These are phyloP conservation scores for Berberis thunbergii DNA, from an alignment of 164 flowering plant species.

Conservation along the genomic window DNA sequence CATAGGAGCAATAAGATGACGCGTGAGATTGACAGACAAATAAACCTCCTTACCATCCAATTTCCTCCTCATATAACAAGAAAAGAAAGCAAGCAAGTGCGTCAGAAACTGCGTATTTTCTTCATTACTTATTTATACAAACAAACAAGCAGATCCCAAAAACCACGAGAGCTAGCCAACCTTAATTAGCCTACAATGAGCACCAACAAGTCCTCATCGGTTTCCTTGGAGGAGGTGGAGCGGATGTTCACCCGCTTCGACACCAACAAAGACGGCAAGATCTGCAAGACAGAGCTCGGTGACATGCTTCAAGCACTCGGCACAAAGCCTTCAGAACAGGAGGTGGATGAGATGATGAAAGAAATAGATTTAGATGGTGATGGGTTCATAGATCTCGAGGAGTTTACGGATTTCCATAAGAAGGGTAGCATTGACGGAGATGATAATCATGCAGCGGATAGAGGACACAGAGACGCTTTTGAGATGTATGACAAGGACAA, in stretches of 20 bases:
- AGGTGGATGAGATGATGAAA: slow-evolving; percentile 16
- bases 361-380: slow-evolving; percentile 22
- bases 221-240: slow-evolving; percentile 8
- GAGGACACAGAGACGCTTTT: slow-evolving; percentile 12
- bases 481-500: slow-evolving; percentile 15
- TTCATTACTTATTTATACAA: too few species aligned
- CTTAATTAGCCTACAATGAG: too few species aligned
- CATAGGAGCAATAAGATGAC: too few species aligned
- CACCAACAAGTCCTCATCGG: too few species aligned
- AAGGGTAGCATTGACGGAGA: neutral
- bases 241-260: slow-evolving; percentile 18
- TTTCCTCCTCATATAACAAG: too few species aligned
- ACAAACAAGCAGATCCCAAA: too few species aligned
- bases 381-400: slow-evolving; percentile 20
- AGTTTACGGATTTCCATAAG: slow-evolving; percentile 14
- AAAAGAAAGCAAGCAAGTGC: too few species aligned
- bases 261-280: slow-evolving; percentile 21
- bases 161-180: too few species aligned
- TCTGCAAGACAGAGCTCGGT: slow-evolving; percentile 15
- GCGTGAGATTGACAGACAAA: too few species aligned
- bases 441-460: neutral
- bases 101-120: too few species aligned
- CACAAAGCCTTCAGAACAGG: slow-evolving; percentile 9
- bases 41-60: too few species aligned
- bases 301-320: slow-evolving; percentile 16